A percentile compares a stretch with the other conserved stretches of the same genome.
Conservation (phyloP, 2,329 filamentous ascomycete species). For the Diaporthe helianthi region DNA sequence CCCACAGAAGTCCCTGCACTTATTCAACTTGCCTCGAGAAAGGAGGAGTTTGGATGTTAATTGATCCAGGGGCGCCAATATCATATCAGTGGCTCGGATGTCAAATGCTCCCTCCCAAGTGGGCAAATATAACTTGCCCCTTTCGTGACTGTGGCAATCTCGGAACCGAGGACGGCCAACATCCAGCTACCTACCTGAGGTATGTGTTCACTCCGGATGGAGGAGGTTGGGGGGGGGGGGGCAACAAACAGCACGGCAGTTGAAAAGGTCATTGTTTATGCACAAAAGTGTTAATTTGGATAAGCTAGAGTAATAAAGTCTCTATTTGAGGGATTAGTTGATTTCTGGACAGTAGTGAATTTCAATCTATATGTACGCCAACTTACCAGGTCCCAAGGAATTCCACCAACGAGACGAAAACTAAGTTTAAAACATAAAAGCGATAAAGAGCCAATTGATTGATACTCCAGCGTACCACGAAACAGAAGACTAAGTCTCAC, state of each 20-base stretch:
- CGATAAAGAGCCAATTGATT: not conserved
- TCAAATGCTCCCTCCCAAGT: rapidly evolving
- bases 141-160: not conserved
- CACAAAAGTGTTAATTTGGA: not conserved
- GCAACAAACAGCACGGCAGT: no score
- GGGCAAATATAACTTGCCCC: no score
- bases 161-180: no score
- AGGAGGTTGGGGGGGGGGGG: no score
- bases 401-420: not conserved
- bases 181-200: no score
- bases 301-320: no score
- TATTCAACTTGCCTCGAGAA: not conserved
- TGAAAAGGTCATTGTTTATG: not conserved
- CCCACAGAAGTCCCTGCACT: not conserved
- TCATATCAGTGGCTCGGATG: not conserved
- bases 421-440: not conserved
- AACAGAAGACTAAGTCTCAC: not conserved
- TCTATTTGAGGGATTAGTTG: no score
- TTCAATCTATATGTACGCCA: not conserved
- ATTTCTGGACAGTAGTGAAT: not conserved
- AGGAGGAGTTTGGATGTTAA: no score
- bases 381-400: not conserved
- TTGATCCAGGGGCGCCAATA: no score
- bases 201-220: no score
- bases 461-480: not conserved